Conservation (phyloP, 176 grass and related monocot genomes). For the Triticum monococcum region DNA sequence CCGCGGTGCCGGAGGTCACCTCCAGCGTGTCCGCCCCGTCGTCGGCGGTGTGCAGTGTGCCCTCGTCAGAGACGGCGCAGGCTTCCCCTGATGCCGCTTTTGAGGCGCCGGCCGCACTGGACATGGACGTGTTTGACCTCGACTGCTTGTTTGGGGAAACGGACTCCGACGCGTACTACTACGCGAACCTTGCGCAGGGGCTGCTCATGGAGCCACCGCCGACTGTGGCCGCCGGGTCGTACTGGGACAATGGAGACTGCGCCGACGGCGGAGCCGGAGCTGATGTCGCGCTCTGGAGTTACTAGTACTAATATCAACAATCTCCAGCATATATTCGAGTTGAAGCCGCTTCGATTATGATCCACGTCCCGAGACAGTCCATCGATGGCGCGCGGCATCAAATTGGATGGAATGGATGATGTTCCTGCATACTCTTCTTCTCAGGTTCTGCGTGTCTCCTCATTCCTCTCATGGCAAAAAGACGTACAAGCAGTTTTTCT, state of each 20-base stretch:
- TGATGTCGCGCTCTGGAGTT: constrained; percentile 18
- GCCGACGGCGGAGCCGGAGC: background rate
- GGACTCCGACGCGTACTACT: background rate
- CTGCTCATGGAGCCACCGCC: background rate
- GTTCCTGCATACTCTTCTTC: too few species aligned
- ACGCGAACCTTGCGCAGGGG: background rate
- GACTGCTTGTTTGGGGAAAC: background rate
- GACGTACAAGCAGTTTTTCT: too few species aligned
- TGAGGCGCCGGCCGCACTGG: background rate
- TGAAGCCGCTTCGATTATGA: too few species aligned
- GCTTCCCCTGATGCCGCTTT: background rate
- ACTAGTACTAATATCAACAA: background rate
- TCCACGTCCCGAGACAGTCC: too few species aligned
- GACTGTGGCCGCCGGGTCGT: background rate
- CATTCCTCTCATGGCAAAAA: too few species aligned
- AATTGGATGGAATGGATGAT: too few species aligned
- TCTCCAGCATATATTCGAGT: background rate
- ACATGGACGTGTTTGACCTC: background rate
- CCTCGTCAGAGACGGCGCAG: background rate
- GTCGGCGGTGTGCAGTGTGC: background rate
- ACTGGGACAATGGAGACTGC: constrained; percentile 2
- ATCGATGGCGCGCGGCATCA: too few species aligned
- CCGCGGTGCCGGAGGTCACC: background rate
- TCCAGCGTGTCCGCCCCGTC: background rate
- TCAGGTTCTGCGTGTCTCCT: too few species aligned